Conservation (phyloP, 2,329 filamentous ascomycete genomes). For the Epichloe festucae region DNA sequence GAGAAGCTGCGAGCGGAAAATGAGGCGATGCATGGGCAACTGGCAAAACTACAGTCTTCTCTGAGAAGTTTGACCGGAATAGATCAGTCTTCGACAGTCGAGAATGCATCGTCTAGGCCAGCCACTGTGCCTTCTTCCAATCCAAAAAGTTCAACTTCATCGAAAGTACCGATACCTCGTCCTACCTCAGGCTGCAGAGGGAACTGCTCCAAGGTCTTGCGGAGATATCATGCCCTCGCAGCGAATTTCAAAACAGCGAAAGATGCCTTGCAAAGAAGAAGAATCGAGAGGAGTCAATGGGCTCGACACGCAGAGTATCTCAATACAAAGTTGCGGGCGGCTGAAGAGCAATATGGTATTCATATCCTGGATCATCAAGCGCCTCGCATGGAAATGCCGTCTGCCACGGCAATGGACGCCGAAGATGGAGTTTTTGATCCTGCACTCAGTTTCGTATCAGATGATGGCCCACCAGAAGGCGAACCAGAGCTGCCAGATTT, state of each 20-base stretch:
- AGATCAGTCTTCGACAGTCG: not conserved
- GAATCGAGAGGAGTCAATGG: constrained; percentile 32
- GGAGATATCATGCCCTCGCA: constrained; percentile 28
- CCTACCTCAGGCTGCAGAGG: constrained; percentile 14
- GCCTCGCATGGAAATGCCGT: constrained; percentile 1
- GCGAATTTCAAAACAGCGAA: constrained; percentile 28
- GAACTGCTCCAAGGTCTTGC: constrained; percentile 22
- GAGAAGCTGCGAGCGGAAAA: constrained; percentile 30
- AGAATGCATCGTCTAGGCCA: not conserved
- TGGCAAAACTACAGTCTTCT: constrained; percentile 10
- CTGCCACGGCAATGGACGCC: constrained; percentile 1
- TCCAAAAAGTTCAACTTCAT: not conserved
- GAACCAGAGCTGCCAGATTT: constrained; percentile 3
- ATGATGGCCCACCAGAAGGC: not conserved
- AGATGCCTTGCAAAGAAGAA: constrained; percentile 26
- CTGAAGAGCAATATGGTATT: constrained; percentile 26
- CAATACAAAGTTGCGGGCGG: constrained; percentile 27
- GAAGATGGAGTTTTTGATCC: constrained; percentile 1
- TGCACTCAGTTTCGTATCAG: constrained; percentile 3
- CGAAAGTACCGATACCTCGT: constrained; percentile 9
- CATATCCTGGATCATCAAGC: constrained; percentile 13
- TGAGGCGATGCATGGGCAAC: constrained; percentile 23
- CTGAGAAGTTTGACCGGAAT: not conserved
- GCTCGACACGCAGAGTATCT: constrained; percentile 29
- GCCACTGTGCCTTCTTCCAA: not conserved